A percentile compares a stretch with the other conserved stretches of the same genome.
Conservation (phyloP, 352 stramenopile genomes). For the Phytopythium aichiense region DNA sequence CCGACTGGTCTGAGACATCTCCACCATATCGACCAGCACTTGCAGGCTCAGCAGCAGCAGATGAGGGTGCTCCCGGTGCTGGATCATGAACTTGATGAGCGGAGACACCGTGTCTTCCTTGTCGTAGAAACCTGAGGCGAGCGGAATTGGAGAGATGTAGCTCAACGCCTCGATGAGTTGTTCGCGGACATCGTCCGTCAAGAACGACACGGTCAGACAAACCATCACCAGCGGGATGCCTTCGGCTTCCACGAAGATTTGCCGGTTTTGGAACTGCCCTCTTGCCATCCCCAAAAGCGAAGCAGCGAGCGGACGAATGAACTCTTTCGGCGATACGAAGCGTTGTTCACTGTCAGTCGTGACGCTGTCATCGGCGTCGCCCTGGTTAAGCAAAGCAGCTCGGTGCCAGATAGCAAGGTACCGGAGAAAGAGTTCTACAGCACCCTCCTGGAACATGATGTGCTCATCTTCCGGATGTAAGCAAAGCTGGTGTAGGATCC, state of each 20-base stretch:
- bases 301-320: conserved; percentile 11
- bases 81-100: conserved; percentile 40
- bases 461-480: conserved; percentile 29
- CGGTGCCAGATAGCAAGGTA: conserved; percentile 30
- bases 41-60: conserved; percentile 37
- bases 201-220: conserved; percentile 11
- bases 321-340: conserved; percentile 7
- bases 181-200: conserved; percentile 21
- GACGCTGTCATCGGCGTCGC: background rate
- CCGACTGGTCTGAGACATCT: conserved; percentile 39
- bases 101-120: conserved; percentile 38
- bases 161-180: conserved; percentile 21
- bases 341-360: background rate
- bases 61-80: conserved; percentile 9
- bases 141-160: conserved; percentile 18
- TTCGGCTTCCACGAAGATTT: conserved; percentile 24
- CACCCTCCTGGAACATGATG: conserved; percentile 34
- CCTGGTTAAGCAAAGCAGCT: background rate
- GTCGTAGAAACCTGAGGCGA: conserved; percentile 27
- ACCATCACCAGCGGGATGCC: conserved; percentile 40
- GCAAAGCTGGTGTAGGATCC: conserved; percentile 36
- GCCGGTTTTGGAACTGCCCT: conserved; percentile 17
- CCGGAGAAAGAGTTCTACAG: conserved; percentile 31
- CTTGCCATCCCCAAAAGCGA: conserved; percentile 9
- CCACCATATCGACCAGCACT: conserved; percentile 51